Conservation (phyloP, 768 basidiomycete genomes). For the Hirschioporus abietinus region DNA sequence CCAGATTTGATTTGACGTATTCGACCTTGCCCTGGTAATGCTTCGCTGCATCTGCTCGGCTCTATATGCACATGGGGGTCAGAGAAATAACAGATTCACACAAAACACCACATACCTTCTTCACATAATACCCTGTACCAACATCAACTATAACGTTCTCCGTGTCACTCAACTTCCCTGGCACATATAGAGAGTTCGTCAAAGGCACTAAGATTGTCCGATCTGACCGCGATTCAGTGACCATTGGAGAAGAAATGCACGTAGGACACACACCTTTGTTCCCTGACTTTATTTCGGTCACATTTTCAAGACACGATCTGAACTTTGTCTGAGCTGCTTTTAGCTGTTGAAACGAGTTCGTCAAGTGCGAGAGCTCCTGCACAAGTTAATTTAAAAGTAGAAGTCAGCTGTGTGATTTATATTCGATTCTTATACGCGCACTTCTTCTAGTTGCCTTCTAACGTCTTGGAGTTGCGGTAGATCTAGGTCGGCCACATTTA, state of each 20-base stretch:
- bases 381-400: conserved; percentile 5
- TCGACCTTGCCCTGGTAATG: conserved; percentile 80
- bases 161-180: conserved; percentile 77
- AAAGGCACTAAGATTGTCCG: conserved; percentile 89
- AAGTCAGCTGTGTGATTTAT: conserved; percentile 8
- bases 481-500: conserved; percentile 80
- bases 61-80: conserved; percentile 44
- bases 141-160: conserved; percentile 92
- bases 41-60: conserved; percentile 70
- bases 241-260: neutral
- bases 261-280: conserved; percentile 46
- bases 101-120: conserved; percentile 58
- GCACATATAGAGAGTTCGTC: conserved; percentile 93
- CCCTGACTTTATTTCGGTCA: conserved; percentile 63
- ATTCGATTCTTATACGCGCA: conserved; percentile 23
- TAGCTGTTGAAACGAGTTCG: conserved; percentile 87
- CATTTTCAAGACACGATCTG: conserved; percentile 77
- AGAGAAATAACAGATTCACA: conserved; percentile 2
- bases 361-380: conserved; percentile 89
- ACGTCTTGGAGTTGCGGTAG: conserved; percentile 85
- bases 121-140: conserved; percentile 94
- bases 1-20: conserved; percentile 78
- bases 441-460: conserved; percentile 89
- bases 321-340: conserved; percentile 94
- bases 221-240: conserved; percentile 28